Evolutionary conservation across 495 filamentous ascomycete species (phyloP).

Genomic region (Daldinia vernicosa): DNA sequence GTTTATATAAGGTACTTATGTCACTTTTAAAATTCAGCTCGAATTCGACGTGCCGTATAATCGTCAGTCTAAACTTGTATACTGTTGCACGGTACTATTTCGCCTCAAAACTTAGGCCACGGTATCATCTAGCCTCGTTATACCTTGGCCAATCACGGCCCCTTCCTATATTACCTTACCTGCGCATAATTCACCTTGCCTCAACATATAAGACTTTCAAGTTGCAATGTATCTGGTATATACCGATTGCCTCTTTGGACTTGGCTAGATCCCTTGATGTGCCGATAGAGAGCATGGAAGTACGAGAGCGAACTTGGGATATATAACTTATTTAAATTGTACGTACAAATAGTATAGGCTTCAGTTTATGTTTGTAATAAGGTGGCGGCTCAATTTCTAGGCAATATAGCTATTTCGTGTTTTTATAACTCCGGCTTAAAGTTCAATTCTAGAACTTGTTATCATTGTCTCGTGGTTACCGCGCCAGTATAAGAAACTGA

Average conservation of each 20-base stretch:
- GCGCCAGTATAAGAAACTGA: slow-evolving; percentile 7
- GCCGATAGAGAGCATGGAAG: not conserved
- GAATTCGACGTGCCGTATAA: no score
- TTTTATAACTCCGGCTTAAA: slow-evolving; percentile 3
- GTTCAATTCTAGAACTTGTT: slow-evolving; percentile 11
- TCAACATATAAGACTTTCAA: slow-evolving; percentile 14
- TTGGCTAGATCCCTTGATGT: slow-evolving; percentile 21
- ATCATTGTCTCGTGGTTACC: not conserved
- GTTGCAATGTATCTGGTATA: slow-evolving; percentile 26
- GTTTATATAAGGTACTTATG: no score
- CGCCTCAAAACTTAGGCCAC: slow-evolving; percentile 9
- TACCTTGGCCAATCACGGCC: slow-evolving; percentile 9
- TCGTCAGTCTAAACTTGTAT: no score
- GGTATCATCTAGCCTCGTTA: not conserved
- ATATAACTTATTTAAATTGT: slow-evolving; percentile 11
- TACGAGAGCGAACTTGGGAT: slow-evolving; percentile 10
- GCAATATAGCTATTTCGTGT: slow-evolving; percentile 20
- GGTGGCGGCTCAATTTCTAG: slow-evolving; percentile 32
- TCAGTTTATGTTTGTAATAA: slow-evolving; percentile 17
- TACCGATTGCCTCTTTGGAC: slow-evolving; percentile 33
- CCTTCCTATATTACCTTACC: not conserved
- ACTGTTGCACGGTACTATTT: not conserved
- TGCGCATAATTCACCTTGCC: slow-evolving; percentile 8
- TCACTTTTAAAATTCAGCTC: no score
- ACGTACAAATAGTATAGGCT: not conserved